Evolutionary conservation across 441 rosid genomes (phyloP), one percentile per base, ranked within the genome.

Genomic region (Breynia disticha): DNA sequence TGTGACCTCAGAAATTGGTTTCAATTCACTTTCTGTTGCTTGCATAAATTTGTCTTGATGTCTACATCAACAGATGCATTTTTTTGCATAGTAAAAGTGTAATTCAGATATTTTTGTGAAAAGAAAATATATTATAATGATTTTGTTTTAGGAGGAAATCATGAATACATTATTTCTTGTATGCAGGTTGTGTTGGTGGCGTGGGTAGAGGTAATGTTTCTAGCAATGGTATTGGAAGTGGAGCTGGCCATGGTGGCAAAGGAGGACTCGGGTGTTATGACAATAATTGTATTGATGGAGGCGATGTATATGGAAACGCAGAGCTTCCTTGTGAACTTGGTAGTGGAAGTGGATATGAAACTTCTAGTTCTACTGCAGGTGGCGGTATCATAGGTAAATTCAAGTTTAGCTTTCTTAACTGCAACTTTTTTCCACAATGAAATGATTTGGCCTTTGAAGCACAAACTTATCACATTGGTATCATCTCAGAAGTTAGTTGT

Each of bases 321-420:
- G 80, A 84, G 66, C 74, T 90, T 67, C 99, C 99, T 50, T 95
- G 99, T 72, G 98, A 90, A 75, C 98, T 84, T 77, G 99, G 99
- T 62, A 90, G 99, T 78, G 98, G 99, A 77, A 95, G 99, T 79
- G 99, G 99, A 56, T 78, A 81, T 49, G 80, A 78, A 65, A 81
- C 73, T 11, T 62, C 66, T 65, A 72, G 73, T 74, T 79, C 86
- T 16, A 79, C 95, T 69, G 67, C 97, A 35, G 99, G 99, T 48
- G 99, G 99, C 66, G 99, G 99, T 48, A 74, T 88, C 62, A 71
- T 95, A 75, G 95, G 99, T 95, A 80, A 62, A 70, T 52, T 63
- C 14, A 9, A 21, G 52, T 20, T 46, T 48, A 32, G 15, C 50
- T 58, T 5, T 64, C 39, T 46, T 50, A 38, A 28, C 3, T 1